Base-by-base conservation (phyloP, 2,329 filamentous ascomycete genomes). In the Talaromyces sp. region DNA sequence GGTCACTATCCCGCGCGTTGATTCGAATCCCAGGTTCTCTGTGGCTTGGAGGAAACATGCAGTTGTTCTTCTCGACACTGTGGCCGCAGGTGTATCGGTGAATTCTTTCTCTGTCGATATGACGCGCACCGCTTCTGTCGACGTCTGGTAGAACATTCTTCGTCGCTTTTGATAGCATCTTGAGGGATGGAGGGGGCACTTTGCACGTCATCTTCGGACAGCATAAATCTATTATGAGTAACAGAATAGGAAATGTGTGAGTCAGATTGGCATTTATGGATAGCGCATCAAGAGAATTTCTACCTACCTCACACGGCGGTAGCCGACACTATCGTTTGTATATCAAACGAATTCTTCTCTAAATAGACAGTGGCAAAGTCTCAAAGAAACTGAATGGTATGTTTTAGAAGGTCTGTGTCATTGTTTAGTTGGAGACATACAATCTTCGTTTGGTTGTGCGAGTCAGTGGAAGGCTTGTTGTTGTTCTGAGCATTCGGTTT, bases 41-140 rank as follows among this genome's bases (percentile, higher is more conserved):
- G 27, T 61, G 59, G 11, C 51, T 27, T 41, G 59, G 59, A 38
- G 60, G 60, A 29, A 50, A 56, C n/a, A 58, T 29, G 52, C 56
- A 61, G 11, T 52, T 21, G 26, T 61, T 8, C 11, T 55, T 52
- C 26, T 61, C 59, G 17, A 61, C 56, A 3, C 31, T 50, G 41
- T 61, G 60, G 7, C 43, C 31, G 41, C 60, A 61, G 5, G 7
- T 29, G 43, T 54, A 61, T 17, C 54, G n/a, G 51, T 61, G 56
- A 1, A 24, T 24, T 41, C 59, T 21, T 27, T 57, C 26, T 17
- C 26, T 32, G 21, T 14, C 27, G 17, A 61, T 57, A 19, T 38
- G 32, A 35, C 48, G 54, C 21, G 46, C 21, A 2, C 9, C 46
- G 31, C 17, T 48, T n/a, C 17, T 52, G 17, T 11, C 24, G 6